Evolutionary conservation across 2,329 filamentous ascomycete genomes (phyloP).

Genomic region (Tolypocladium tundrense): DNA sequence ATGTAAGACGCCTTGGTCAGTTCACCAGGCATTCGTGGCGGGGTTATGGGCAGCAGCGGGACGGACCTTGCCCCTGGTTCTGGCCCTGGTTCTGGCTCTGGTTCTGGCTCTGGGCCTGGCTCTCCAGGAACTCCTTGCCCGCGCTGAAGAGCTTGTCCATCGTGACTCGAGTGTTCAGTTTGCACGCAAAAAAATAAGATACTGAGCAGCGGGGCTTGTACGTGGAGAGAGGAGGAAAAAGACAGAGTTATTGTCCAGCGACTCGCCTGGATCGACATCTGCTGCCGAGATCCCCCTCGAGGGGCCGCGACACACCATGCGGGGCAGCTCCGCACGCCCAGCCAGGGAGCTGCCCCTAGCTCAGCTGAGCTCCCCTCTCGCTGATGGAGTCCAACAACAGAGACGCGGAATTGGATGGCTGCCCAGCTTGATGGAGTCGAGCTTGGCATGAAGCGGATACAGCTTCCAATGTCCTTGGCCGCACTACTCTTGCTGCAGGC

Average conservation of each 20-base stretch:
- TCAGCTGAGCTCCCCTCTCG: background rate
- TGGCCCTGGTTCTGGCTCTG: conserved; percentile 13
- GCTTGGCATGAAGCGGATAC: background rate
- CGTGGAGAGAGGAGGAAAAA: background rate
- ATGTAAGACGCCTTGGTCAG: background rate
- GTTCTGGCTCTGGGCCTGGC: conserved; percentile 15
- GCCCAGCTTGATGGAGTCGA: background rate
- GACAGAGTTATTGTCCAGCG: background rate
- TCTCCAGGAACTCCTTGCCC: conserved; percentile 26
- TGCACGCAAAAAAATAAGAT: background rate
- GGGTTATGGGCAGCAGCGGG: background rate
- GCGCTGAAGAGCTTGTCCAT: conserved; percentile 29
- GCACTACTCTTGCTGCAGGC: too few relatives aligned
- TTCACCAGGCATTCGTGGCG: background rate
- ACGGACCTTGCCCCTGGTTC: conserved; percentile 6
- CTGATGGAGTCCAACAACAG: background rate
- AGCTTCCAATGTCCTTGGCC: too few relatives aligned
- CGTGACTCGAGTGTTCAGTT: conserved; percentile 4
- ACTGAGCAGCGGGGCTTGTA: background rate
- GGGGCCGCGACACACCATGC: background rate
- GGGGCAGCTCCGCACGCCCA: background rate
- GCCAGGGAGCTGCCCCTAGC: background rate
- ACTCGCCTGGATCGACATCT: background rate
- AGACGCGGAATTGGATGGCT: background rate
- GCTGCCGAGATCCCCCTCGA: background rate